A percentile compares a stretch with the other conserved stretches of the same genome.
Evolutionary conservation across 176 grass and related monocot genomes (phyloP).

Genomic region (Phragmites australis): DNA sequence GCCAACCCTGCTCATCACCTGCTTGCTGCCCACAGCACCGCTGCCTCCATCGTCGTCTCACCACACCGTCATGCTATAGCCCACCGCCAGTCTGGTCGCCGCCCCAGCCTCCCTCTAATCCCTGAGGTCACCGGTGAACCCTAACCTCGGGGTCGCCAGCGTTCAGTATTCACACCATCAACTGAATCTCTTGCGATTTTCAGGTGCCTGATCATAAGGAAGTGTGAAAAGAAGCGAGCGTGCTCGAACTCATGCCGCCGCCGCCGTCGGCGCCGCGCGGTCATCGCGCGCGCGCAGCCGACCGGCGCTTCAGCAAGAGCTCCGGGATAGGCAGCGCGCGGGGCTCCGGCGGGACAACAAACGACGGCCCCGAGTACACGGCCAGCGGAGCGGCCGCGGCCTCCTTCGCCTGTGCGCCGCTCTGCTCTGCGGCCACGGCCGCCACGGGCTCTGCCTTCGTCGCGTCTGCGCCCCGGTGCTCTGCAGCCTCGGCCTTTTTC

Average conservation of each 20-base stretch:
- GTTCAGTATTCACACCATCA: no score
- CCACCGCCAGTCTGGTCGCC: no score
- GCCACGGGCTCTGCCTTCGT: background rate
- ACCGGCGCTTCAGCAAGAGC: background rate
- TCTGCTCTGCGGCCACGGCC: background rate
- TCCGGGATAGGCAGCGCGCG: slow-evolving; percentile 9
- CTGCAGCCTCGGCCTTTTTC: background rate
- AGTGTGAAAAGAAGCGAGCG: no score
- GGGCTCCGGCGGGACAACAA: background rate
- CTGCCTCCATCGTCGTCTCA: no score
- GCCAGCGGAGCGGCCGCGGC: background rate
- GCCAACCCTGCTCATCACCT: no score
- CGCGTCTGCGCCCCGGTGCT: background rate
- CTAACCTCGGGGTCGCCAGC: no score
- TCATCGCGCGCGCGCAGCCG: background rate
- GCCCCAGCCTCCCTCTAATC: no score
- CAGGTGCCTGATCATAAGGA: no score
- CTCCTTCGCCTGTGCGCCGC: background rate
- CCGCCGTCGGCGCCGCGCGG: background rate
- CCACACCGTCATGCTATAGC: no score
- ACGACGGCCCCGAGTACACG: background rate
- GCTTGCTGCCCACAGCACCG: no score
- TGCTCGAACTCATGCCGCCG: background rate
- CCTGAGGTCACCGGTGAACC: no score
- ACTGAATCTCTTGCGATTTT: no score